Conservation (phyloP, 805 yeast genomes). For the Teunomyces barrocoloradensis region DNA sequence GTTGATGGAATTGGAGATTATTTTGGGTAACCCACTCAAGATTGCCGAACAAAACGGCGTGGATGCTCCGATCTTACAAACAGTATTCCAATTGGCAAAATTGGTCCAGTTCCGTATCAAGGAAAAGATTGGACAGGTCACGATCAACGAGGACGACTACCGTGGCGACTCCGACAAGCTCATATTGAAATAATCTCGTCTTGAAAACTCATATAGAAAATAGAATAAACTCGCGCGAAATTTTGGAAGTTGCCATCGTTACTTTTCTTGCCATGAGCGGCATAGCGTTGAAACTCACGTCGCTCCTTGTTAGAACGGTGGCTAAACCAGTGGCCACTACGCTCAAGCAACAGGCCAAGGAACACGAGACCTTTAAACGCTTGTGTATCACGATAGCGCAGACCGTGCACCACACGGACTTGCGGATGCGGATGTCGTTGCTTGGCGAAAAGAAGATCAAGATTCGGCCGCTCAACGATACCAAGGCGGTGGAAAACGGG, state of each 20-base stretch:
- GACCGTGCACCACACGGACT: conserved; percentile 62
- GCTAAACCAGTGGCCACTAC: conserved; percentile 77
- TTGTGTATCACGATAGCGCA: conserved; percentile 73
- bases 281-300: conserved; percentile 69
- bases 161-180: conserved; percentile 18
- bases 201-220: neutral
- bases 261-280: conserved; percentile 54
- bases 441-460: conserved; percentile 52
- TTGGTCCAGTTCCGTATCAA: conserved; percentile 60
- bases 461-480: conserved; percentile 77
- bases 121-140: conserved; percentile 49
- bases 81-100: conserved; percentile 57
- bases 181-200: no score
- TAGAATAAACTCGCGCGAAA: neutral
- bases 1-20: conserved; percentile 38
- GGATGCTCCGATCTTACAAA: conserved; percentile 55
- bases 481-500: conserved; percentile 78
- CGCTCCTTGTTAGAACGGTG: conserved; percentile 68
- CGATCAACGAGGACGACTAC: conserved; percentile 23
- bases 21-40: conserved; percentile 38
- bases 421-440: conserved; percentile 56
- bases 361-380: conserved; percentile 60
- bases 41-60: conserved; percentile 40
- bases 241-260: neutral
- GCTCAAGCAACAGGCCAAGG: conserved; percentile 71